Evolutionary conservation across 805 yeast species (phyloP).

Genomic region (Cyberlindnera saturnus): DNA sequence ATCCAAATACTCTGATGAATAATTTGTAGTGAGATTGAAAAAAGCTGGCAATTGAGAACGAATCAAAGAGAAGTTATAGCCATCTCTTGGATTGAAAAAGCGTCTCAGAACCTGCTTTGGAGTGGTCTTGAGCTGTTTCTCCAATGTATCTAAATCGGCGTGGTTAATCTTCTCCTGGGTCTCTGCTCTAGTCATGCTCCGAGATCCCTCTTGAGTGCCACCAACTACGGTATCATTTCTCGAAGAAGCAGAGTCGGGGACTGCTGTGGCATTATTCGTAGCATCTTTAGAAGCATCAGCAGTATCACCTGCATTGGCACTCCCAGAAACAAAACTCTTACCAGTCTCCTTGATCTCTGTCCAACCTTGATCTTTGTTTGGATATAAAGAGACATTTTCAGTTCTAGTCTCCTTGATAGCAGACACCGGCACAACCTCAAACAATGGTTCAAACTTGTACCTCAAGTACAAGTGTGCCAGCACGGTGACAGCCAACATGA

Average conservation of each 20-base stretch:
- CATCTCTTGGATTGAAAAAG: slow-evolving; percentile 35
- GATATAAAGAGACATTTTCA: slow-evolving; percentile 39
- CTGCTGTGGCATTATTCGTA: slow-evolving; percentile 13
- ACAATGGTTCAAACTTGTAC: slow-evolving; percentile 52
- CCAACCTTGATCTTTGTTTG: slow-evolving; percentile 58
- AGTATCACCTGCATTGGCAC: slow-evolving; percentile 13
- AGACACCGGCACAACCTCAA: slow-evolving; percentile 66
- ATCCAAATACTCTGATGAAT: slow-evolving; percentile 25
- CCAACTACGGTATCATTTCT: slow-evolving; percentile 24
- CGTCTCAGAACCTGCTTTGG: slow-evolving; percentile 20
- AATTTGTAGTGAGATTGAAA: slow-evolving; percentile 28
- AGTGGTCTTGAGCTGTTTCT: slow-evolving; percentile 12
- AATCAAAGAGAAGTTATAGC: slow-evolving; percentile 39
- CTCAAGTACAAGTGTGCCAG: slow-evolving; percentile 53
- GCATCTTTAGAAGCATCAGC: slow-evolving; percentile 20
- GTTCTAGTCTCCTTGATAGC: slow-evolving; percentile 36
- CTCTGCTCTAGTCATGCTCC: neutral
- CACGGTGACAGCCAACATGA: slow-evolving; percentile 53
- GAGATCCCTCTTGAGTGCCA: slow-evolving; percentile 1
- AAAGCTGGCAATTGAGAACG: slow-evolving; percentile 34
- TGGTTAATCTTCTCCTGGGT: slow-evolving; percentile 22
- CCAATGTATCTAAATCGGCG: slow-evolving; percentile 14
- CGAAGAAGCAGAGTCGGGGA: slow-evolving; percentile 25
- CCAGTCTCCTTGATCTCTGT: slow-evolving; percentile 51
- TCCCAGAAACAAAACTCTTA: slow-evolving; percentile 25